Conservation (phyloP, 768 basidiomycete species). For the button mushroom (Agaricus bisporus) region DNA sequence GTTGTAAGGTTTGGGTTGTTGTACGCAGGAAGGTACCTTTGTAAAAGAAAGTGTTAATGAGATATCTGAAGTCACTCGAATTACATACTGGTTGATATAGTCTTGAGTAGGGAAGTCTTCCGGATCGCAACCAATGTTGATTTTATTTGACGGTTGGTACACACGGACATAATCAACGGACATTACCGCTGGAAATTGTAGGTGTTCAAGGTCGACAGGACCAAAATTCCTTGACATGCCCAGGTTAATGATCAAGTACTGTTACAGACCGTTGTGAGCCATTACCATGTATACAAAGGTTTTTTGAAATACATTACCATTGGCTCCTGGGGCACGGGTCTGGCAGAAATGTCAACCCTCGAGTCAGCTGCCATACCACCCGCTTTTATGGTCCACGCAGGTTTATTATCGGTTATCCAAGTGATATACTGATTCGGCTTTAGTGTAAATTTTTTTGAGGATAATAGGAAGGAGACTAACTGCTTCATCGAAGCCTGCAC, state of each 20-base stretch:
- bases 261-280: not conserved
- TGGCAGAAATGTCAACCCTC: conserved; percentile 51
- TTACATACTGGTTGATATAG: conserved; percentile 68
- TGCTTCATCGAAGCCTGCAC: conserved; percentile 40
- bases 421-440: conserved; percentile 55
- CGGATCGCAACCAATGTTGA: conserved; percentile 86
- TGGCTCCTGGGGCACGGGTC: conserved; percentile 79
- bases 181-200: conserved; percentile 73
- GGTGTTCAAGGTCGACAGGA: conserved; percentile 58
- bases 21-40: conserved; percentile 65
- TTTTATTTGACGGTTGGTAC: conserved; percentile 66
- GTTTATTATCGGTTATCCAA: conserved; percentile 62
- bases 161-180: conserved; percentile 85
- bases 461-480: conserved; percentile 28
- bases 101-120: conserved; percentile 67
- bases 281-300: not conserved
- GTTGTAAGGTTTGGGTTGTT: conserved; percentile 77
- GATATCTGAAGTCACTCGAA: not conserved
- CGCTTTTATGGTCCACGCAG: conserved; percentile 66
- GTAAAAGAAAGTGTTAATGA: not conserved
- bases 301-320: conserved; percentile 41
- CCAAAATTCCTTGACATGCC: conserved; percentile 81
- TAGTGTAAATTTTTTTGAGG: not conserved
- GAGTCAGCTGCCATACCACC: conserved; percentile 53
- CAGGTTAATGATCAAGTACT: conserved; percentile 84